Conservation (phyloP, 345 rosid species). For the Balakata baccata region DNA sequence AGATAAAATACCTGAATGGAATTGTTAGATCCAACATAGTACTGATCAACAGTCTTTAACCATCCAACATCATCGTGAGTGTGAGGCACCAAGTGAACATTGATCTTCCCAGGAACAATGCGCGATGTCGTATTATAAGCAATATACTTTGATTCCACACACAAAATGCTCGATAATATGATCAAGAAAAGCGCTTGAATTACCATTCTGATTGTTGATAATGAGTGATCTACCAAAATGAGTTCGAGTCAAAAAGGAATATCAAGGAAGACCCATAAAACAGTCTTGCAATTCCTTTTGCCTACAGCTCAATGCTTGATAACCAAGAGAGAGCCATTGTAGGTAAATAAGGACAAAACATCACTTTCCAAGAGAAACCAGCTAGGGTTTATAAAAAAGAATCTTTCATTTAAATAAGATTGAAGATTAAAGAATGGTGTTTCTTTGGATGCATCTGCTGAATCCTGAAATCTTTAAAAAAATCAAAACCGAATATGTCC, state of each 20-base stretch:
- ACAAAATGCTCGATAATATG: conserved; percentile 10
- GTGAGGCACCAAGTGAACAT: conserved; percentile 60
- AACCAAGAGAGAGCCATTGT: neutral
- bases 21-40: conserved; percentile 58
- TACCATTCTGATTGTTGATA: conserved; percentile 24
- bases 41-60: conserved; percentile 59
- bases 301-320: conserved; percentile 8
- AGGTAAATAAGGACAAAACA: neutral
- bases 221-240: neutral
- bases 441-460: neutral
- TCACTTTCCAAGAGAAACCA: neutral
- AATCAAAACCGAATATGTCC: neutral
- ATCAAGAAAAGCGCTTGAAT: conserved; percentile 22
- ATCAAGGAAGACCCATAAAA: neutral
- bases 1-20: conserved; percentile 42
- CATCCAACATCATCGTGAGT: conserved; percentile 60
- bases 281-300: neutral
- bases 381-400: too few species aligned
- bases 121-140: conserved; percentile 40
- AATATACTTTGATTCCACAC: conserved; percentile 42
- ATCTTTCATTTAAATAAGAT: too few species aligned
- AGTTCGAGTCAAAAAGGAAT: neutral
- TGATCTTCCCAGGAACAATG: conserved; percentile 45
- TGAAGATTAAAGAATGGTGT: neutral
- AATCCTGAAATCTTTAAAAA: neutral